Evolutionary conservation across 768 basidiomycete species (phyloP).

Genomic region (Phylloporus scabripes): DNA sequence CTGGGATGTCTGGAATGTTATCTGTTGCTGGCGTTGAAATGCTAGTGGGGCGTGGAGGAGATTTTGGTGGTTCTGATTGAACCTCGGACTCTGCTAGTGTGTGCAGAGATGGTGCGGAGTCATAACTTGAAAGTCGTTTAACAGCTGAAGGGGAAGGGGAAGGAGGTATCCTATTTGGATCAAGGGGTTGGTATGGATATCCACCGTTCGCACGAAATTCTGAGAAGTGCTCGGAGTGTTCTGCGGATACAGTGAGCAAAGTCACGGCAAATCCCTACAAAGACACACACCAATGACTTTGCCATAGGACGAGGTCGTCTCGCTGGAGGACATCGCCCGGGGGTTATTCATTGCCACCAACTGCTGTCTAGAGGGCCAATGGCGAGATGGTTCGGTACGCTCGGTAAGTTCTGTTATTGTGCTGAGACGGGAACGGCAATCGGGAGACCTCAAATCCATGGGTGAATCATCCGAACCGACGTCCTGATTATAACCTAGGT

Average conservation of each 20-base stretch:
- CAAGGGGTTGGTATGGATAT: conserved; percentile 21
- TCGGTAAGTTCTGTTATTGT: conserved; percentile 69
- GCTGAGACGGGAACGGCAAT: conserved; percentile 40
- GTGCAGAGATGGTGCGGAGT: conserved; percentile 50
- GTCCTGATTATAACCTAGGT: conserved; percentile 21
- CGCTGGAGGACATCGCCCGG: conserved; percentile 31
- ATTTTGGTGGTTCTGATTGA: conserved; percentile 30
- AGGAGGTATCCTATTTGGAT: conserved; percentile 56
- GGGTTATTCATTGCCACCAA: conserved; percentile 36
- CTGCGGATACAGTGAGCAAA: conserved; percentile 14
- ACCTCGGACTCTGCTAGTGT: conserved; percentile 36
- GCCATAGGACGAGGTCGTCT: conserved; percentile 57
- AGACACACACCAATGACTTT: conserved; percentile 49
- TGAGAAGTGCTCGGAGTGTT: conserved; percentile 17
- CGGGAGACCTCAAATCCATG: conserved; percentile 30
- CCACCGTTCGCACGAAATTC: conserved; percentile 1
- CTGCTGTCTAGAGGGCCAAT: conserved; percentile 41
- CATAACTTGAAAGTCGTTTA: conserved; percentile 52
- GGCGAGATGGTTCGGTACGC: conserved; percentile 51
- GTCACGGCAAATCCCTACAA: neutral
- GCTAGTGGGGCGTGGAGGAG: conserved; percentile 38
- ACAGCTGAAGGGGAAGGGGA: conserved; percentile 67
- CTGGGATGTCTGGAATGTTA: conserved; percentile 51
- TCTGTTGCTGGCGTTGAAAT: conserved; percentile 42
- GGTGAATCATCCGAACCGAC: conserved; percentile 27